Evolutionary conservation across 2,329 filamentous ascomycete genomes (phyloP).

Genomic region (Paraphaeosphaeria sporulosa): DNA sequence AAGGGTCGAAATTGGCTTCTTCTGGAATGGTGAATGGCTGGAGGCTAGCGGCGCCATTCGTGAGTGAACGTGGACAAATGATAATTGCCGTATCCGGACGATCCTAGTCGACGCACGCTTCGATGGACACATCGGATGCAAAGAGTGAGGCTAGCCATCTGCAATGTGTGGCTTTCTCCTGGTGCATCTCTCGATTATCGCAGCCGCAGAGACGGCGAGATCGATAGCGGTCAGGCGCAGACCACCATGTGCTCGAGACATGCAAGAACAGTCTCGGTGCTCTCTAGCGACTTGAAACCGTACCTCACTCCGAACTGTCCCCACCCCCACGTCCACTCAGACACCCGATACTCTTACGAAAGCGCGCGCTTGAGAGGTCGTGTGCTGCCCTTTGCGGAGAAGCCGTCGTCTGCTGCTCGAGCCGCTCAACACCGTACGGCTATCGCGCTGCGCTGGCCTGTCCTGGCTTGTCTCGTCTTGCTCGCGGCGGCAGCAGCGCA

Average conservation of each 20-base stretch:
- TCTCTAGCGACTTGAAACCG: conserved; percentile 36
- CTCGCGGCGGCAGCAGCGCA: conserved; percentile 31
- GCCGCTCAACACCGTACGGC: conserved; percentile 14
- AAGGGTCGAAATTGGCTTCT: conserved; percentile 19
- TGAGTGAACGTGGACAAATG: conserved; percentile 44
- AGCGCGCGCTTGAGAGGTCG: conserved; percentile 29
- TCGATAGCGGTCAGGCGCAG: conserved; percentile 27
- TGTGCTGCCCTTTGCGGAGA: conserved; percentile 30
- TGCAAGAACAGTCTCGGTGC: conserved; percentile 18
- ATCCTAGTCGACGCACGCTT: conserved; percentile 31
- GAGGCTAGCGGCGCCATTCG: conserved; percentile 32
- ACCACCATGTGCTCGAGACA: conserved; percentile 28
- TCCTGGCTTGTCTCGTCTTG: conserved; percentile 3
- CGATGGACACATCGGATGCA: conserved; percentile 26
- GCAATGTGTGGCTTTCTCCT: conserved; percentile 35
- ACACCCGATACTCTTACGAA: conserved; percentile 32
- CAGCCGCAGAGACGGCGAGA: conserved; percentile 28
- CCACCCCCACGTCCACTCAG: conserved; percentile 36
- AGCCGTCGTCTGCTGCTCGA: conserved; percentile 3
- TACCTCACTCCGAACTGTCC: conserved; percentile 22
- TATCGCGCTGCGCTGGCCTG: conserved; percentile 18
- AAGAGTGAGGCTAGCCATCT: conserved; percentile 43
- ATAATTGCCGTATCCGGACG: conserved; percentile 25
- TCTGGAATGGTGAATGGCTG: conserved; percentile 25
- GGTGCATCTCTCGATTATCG: conserved; percentile 35